Evolutionary conservation across 768 basidiomycete genomes (phyloP).

Genomic region (Tricholoma furcatifolium): DNA sequence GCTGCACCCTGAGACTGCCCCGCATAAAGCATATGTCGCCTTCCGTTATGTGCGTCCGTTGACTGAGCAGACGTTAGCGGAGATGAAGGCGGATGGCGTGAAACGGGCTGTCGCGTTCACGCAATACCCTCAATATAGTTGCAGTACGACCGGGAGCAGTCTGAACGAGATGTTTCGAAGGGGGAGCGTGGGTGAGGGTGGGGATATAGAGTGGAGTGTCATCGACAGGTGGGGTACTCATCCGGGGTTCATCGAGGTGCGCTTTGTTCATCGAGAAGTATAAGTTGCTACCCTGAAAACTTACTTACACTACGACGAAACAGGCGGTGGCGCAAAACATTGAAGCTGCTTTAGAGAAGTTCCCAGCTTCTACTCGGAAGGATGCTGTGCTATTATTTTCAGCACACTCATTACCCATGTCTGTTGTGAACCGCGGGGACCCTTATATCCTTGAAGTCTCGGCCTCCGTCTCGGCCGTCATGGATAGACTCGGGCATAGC

Average conservation of each 20-base stretch:
- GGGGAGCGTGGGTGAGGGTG: conserved; percentile 60
- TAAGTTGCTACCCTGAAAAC: conserved; percentile 4
- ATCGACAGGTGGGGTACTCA: conserved; percentile 98
- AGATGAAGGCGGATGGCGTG: conserved; percentile 90
- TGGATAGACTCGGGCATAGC: conserved; percentile 76
- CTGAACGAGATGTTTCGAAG: conserved; percentile 86
- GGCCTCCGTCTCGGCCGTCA: conserved; percentile 89
- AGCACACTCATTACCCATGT: conserved; percentile 97
- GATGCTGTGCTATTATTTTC: conserved; percentile 90
- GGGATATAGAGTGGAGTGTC: conserved; percentile 89
- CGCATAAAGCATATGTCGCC: conserved; percentile 94
- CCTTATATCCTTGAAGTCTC: conserved; percentile 96
- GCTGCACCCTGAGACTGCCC: conserved; percentile 88
- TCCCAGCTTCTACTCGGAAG: conserved; percentile 66
- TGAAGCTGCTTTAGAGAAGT: conserved; percentile 76
- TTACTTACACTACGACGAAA: conserved; percentile 10
- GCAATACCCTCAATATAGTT: conserved; percentile 98
- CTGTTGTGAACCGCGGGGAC: conserved; percentile 97
- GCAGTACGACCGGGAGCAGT: conserved; percentile 97
- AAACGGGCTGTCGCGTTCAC: conserved; percentile 93
- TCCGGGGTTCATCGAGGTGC: conserved; percentile 89
- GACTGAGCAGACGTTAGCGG: conserved; percentile 76
- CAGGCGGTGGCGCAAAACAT: conserved; percentile 93
- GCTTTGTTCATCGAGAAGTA: conserved; percentile 15
- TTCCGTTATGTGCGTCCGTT: conserved; percentile 93